phyloP scores from a whole-genome alignment of 257 asterid species.

The Solanum lycopersicoides region DNA sequence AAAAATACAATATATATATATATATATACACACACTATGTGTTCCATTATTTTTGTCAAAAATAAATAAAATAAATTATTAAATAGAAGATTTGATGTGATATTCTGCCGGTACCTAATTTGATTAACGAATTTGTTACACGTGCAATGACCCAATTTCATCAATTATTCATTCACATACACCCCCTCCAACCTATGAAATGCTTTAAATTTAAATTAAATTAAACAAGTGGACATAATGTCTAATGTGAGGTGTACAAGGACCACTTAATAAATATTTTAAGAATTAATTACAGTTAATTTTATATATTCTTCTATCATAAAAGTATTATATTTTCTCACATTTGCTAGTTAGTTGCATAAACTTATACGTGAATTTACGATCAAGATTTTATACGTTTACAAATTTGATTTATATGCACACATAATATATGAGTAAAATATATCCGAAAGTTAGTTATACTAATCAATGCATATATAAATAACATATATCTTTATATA shows the following conservation, averaged over 20 bases:
- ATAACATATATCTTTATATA: not conserved
- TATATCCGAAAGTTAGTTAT: not conserved
- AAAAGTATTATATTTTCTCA: not conserved
- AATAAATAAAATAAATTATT: not conserved
- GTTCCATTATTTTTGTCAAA: not conserved
- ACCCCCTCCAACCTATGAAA: not conserved
- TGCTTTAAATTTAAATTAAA: not conserved
- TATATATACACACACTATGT: too few species aligned
- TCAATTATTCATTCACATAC: not conserved
- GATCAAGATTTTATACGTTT: too few species aligned
- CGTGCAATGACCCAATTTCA: constrained; percentile 5
- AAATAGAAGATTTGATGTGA: not conserved
- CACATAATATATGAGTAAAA: not conserved
- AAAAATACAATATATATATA: not conserved
- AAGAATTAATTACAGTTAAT: not conserved
- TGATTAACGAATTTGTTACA: constrained; percentile 7
- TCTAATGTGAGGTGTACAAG: not conserved
- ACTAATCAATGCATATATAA: not conserved
- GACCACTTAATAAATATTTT: not conserved
- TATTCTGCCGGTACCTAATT: not conserved
- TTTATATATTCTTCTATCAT: not conserved
- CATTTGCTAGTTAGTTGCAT: not conserved
- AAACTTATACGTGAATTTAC: not conserved
- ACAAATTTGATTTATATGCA: too few species aligned
- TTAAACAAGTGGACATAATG: not conserved